A percentile compares a stretch with the other conserved stretches of the same genome.
phyloP scores from a whole-genome alignment of 148 eudicot genomes.

The Chenopodium berlandieri region DNA sequence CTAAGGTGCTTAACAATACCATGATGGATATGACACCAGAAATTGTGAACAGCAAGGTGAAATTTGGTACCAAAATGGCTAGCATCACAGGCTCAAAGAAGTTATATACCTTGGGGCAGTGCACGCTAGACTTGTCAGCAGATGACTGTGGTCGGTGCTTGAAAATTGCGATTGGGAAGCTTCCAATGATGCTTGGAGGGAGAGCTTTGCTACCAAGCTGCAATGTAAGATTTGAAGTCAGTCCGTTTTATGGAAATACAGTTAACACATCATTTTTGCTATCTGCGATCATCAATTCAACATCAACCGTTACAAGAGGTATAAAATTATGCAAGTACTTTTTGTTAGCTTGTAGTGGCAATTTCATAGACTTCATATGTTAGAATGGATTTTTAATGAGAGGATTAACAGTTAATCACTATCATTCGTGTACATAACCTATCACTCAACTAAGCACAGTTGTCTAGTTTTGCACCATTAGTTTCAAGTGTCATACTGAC shows the following conservation, averaged over 20 bases:
- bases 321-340: neutral
- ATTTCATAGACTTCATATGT: neutral
- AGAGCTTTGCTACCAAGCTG: slow-evolving; percentile 30
- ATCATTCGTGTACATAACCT: neutral
- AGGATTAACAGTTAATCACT: neutral
- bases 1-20: neutral
- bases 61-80: slow-evolving; percentile 9
- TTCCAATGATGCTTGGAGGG: slow-evolving; percentile 19
- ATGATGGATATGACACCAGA: neutral
- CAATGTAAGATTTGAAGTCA: slow-evolving; percentile 25
- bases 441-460: neutral
- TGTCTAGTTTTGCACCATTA: neutral
- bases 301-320: neutral
- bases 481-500: neutral
- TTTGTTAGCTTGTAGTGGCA: neutral
- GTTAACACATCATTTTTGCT: slow-evolving; percentile 6
- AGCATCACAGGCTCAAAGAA: neutral
- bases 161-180: neutral
- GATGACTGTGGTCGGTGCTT: slow-evolving; percentile 13
- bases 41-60: neutral
- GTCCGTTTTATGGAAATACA: neutral
- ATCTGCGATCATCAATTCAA: neutral
- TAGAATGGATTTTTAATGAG: too few relatives aligned
- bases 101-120: slow-evolving; percentile 22
- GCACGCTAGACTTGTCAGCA: slow-evolving; percentile 13